Base-by-base conservation (phyloP, 352 stramenopile species). In the Phytophthora litchii region DNA sequence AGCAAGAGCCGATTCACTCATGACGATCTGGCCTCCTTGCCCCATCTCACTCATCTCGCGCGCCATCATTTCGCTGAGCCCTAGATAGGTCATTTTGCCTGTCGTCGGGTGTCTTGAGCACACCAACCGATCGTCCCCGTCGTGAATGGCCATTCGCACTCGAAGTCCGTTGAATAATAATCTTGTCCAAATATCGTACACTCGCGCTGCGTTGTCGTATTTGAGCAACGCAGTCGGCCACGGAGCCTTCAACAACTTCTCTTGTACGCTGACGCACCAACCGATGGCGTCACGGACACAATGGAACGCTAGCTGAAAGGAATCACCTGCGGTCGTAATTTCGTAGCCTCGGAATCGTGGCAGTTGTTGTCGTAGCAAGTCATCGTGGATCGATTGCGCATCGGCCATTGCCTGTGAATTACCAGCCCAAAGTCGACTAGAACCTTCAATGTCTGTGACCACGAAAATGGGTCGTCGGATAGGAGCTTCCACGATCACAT, bases 281-380 rank as follows among this genome's bases (percentile, higher is more conserved):
- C 40, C 66, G 21, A 92, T 79, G 16, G 85, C 83, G 42, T 91
- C 80, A 11, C 67, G 65, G 27, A 92, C 69, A 14, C 38, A 73
- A 61, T 91, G 78, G 65, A 94, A 94, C 21, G 79, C 83, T 16
- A 94, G 62, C 58, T 94, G 79, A 55, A 94, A 94, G 13, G 85
- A 78, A 53, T 94, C 85, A 13, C 85, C 85, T 10, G 58, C 66
- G 3, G 83, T 94, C 9, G 83, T 91, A 59, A 94, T 92, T 59
- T 94, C 85, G 65, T 94, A 94, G 36, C 83, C 83, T 29, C 78
- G 70, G 52, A 75, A 90, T 5, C 51, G 61, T 14, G 72, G 54
- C 25, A 94, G 53, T 41, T 88, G 62, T 19, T 71, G 50, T 3
- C 85, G 82, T 21, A 94, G 47, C 25, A 88, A 65, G 43, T 89